phyloP scores from a whole-genome alignment of 768 basidiomycete species.

The Trametes coccinea region DNA sequence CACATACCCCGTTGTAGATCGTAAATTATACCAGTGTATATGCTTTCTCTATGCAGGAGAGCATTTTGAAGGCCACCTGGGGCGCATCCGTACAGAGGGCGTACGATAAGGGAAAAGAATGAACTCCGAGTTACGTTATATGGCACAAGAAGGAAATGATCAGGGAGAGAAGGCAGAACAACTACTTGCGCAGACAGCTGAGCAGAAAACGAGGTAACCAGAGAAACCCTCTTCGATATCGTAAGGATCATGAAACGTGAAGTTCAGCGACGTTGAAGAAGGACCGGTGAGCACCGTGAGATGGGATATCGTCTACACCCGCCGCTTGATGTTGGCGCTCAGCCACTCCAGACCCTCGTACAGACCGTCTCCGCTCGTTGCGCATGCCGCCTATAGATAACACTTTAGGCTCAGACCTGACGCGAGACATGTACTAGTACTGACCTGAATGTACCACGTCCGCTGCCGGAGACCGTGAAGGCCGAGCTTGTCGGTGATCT shows the following conservation, averaged over 20 bases:
- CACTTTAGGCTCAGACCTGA: conserved; percentile 14
- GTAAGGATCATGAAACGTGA: conserved; percentile 57
- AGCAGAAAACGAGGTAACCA: conserved; percentile 22
- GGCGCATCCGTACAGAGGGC: conserved; percentile 20
- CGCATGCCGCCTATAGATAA: conserved; percentile 81
- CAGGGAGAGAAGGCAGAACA: conserved; percentile 8
- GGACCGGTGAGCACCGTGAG: conserved; percentile 51
- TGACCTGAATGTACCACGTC: conserved; percentile 96
- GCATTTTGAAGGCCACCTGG: conserved; percentile 28
- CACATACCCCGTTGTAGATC: conserved; percentile 16
- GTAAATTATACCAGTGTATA: conserved; percentile 29
- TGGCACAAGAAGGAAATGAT: conserved; percentile 24
- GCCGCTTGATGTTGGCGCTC: conserved; percentile 87
- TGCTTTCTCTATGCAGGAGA: conserved; percentile 27
- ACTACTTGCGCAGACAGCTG: conserved; percentile 21
- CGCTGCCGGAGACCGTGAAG: conserved; percentile 96
- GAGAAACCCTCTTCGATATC: conserved; percentile 30
- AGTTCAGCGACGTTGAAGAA: conserved; percentile 33
- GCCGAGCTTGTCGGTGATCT: conserved; percentile 99
- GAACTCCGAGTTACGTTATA: conserved; percentile 29
- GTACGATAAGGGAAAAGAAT: conserved; percentile 23
- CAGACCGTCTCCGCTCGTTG: conserved; percentile 96
- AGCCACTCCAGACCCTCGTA: conserved; percentile 99
- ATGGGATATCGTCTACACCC: conserved; percentile 52
- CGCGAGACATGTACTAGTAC: conserved; percentile 24